These are phyloP conservation scores for Hemileccinum rubropunctum DNA, from an alignment of 768 basidiomycete genomes.

Conservation along the genomic window DNA sequence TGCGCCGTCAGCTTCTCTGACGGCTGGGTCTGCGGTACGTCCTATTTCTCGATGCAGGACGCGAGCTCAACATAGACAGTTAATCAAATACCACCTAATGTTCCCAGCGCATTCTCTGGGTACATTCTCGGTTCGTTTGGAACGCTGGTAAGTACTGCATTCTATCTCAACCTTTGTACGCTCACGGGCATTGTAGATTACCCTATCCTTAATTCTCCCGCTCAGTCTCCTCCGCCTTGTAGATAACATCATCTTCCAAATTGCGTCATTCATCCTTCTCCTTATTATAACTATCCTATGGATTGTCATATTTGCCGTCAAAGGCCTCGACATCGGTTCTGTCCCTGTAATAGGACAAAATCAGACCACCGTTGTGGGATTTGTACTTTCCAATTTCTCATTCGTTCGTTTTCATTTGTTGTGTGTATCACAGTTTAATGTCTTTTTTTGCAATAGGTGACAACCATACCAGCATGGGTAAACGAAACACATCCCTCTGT, in stretches of 20 bases:
- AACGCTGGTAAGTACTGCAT: conserved; percentile 12
- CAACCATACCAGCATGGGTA: conserved; percentile 24
- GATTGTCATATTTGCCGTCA: conserved; percentile 15
- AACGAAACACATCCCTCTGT: conserved; percentile 23
- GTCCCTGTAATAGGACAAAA: conserved; percentile 14
- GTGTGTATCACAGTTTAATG: neutral
- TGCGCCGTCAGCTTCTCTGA: conserved; percentile 23
- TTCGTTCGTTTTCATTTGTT: conserved; percentile 13
- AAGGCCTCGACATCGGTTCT: conserved; percentile 6
- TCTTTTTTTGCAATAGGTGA: conserved; percentile 11
- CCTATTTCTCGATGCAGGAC: neutral
- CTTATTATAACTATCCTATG: conserved; percentile 17
- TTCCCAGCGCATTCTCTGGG: conserved; percentile 18
- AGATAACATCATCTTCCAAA: conserved; percentile 24
- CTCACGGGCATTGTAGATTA: conserved; percentile 14
- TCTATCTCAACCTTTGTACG: neutral
- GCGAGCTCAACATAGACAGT: conserved; percentile 11
- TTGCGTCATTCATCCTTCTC: conserved; percentile 21
- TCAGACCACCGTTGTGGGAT: conserved; percentile 22
- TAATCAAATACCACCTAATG: conserved; percentile 5
- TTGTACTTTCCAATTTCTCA: conserved; percentile 23
- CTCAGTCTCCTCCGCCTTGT: conserved; percentile 25
- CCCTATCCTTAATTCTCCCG: conserved; percentile 16
- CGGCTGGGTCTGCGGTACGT: conserved; percentile 24
- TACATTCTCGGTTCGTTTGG: conserved; percentile 24